Percentiles rank a stretch among this genome's conserved stretches.
These are phyloP conservation scores for Lactarius tabidus DNA, from an alignment of 768 basidiomycete genomes.

Conservation along the genomic window DNA sequence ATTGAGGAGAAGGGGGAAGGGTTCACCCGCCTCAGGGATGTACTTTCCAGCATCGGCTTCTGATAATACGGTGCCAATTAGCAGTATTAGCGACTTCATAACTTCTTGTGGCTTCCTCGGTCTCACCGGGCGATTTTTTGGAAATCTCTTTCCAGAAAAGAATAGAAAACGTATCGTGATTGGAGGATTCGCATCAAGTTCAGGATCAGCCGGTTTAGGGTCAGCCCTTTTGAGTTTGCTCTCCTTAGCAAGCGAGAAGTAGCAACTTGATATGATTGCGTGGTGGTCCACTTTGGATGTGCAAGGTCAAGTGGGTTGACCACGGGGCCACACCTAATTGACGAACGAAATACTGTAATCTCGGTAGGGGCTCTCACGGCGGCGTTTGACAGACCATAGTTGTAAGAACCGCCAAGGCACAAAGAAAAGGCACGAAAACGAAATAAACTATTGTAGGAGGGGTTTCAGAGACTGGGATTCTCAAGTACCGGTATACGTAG, in stretches of 20 bases:
- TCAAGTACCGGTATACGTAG: neutral
- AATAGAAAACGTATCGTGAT: neutral
- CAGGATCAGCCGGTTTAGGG: neutral
- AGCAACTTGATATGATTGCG: neutral
- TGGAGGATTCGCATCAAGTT: neutral
- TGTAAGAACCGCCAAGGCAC: neutral
- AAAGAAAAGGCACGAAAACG: neutral
- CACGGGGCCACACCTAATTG: neutral
- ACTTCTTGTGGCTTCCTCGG: neutral
- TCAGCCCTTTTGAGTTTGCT: neutral
- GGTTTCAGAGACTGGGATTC: neutral
- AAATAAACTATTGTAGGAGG: no score
- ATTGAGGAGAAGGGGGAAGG: neutral
- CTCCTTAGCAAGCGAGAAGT: neutral
- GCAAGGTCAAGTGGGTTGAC: neutral
- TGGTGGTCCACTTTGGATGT: neutral
- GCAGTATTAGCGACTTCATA: neutral
- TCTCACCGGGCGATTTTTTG: neutral
- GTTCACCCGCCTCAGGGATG: neutral
- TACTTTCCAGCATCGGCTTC: neutral
- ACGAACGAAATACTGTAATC: neutral
- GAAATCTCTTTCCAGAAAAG: neutral
- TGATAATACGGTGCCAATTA: neutral
- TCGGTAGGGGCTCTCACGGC: neutral
- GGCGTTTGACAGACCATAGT: neutral